phyloP scores from a whole-genome alignment of 1,284 basidiomycete genomes.

The Wolfiporia cocos region DNA sequence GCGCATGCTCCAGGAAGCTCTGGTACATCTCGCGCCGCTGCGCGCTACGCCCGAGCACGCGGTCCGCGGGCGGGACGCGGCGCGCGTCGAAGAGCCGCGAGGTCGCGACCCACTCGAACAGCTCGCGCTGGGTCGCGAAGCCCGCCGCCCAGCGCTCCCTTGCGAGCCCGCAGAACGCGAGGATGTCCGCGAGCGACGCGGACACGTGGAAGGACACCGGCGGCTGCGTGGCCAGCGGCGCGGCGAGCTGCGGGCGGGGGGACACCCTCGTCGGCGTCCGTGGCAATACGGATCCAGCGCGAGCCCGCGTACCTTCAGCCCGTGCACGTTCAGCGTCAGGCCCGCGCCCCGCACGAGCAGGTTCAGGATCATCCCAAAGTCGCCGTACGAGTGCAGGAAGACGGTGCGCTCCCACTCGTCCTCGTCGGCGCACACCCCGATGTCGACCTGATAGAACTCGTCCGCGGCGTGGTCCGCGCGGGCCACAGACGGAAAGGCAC shows the following conservation, averaged over 20 bases:
- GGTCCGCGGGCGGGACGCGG: slow-evolving; percentile 16
- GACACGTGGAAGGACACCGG: slow-evolving; percentile 25
- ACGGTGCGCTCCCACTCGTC: slow-evolving; percentile 42
- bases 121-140: slow-evolving; percentile 44
- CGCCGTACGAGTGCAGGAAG: slow-evolving; percentile 60
- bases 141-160: slow-evolving; percentile 43
- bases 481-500: slow-evolving; percentile 10
- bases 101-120: slow-evolving; percentile 51
- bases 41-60: slow-evolving; percentile 27
- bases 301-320: slow-evolving; percentile 45
- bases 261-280: no score
- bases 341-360: slow-evolving; percentile 45
- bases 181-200: slow-evolving; percentile 38
- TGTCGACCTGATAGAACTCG: slow-evolving; percentile 49
- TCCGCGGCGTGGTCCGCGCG: slow-evolving; percentile 3
- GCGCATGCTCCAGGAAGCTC: slow-evolving; percentile 48
- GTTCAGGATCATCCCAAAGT: slow-evolving; percentile 62
- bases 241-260: slow-evolving; percentile 12
- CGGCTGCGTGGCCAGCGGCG: slow-evolving; percentile 19
- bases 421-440: slow-evolving; percentile 47
- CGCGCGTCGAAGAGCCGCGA: slow-evolving; percentile 45
- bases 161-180: slow-evolving; percentile 50
- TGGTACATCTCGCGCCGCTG: slow-evolving; percentile 52
- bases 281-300: no score
- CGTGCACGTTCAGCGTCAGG: slow-evolving; percentile 42